Evolutionary conservation across 495 filamentous ascomycete genomes (phyloP).

Genomic region (Elasticomyces elasticus): DNA sequence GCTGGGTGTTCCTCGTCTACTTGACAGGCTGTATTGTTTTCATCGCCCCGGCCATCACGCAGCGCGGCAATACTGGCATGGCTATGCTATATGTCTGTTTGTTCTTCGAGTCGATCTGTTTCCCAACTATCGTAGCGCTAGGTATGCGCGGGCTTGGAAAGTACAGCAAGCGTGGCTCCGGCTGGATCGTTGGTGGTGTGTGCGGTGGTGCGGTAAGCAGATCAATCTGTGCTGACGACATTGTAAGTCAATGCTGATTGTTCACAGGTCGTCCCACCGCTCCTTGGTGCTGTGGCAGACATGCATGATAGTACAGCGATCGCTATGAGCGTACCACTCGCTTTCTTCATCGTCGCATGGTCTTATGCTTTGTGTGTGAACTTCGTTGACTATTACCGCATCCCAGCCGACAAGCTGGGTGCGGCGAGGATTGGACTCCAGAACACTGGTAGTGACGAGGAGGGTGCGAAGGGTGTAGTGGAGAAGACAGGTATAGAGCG

Average conservation of each 20-base stretch:
- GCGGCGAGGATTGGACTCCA: slow-evolving; percentile 44
- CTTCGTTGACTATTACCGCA: slow-evolving; percentile 49
- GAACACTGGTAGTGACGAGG: slow-evolving; percentile 26
- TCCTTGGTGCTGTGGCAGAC: slow-evolving; percentile 51
- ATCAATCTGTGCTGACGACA: neutral
- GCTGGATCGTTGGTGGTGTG: slow-evolving; percentile 55
- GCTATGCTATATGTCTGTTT: slow-evolving; percentile 54
- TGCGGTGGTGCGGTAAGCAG: slow-evolving; percentile 45
- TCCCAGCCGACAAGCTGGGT: slow-evolving; percentile 50
- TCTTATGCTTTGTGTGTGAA: slow-evolving; percentile 54
- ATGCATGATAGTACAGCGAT: slow-evolving; percentile 29
- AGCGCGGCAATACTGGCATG: slow-evolving; percentile 31
- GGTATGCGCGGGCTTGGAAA: slow-evolving; percentile 58
- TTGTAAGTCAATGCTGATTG: neutral
- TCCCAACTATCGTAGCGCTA: slow-evolving; percentile 61
- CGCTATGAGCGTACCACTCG: slow-evolving; percentile 36
- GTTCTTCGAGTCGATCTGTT: slow-evolving; percentile 57
- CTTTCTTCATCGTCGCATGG: slow-evolving; percentile 40
- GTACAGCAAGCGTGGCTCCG: slow-evolving; percentile 60
- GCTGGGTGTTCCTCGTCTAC: slow-evolving; percentile 28
- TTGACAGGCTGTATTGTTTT: slow-evolving; percentile 41
- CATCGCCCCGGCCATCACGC: slow-evolving; percentile 41
- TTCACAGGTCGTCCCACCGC: slow-evolving; percentile 46
- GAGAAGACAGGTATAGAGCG: slow-evolving; percentile 12
- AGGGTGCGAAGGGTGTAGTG: slow-evolving; percentile 1